phyloP scores from a whole-genome alignment of 768 basidiomycete genomes.

The Suillus discolor region DNA sequence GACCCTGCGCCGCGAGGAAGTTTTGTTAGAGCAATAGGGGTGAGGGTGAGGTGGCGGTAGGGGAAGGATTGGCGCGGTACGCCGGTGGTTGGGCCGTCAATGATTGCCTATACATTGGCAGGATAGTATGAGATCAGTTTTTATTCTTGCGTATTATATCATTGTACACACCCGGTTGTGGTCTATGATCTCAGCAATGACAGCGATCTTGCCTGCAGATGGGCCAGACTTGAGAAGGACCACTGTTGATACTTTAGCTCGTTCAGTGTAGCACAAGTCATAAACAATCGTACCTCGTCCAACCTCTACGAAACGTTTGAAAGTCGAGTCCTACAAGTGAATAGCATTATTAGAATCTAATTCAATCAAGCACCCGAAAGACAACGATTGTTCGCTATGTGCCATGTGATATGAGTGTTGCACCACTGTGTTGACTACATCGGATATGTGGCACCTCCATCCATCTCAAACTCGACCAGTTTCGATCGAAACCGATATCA shows the following conservation, averaged over 20 bases:
- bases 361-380: not conserved
- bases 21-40: slow-evolving; percentile 76
- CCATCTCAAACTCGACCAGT: not conserved
- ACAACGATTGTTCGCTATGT: not conserved
- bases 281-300: slow-evolving; percentile 72
- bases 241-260: slow-evolving; percentile 39
- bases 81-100: slow-evolving; percentile 90
- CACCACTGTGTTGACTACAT: not conserved
- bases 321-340: slow-evolving; percentile 69
- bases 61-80: slow-evolving; percentile 92
- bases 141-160: not conserved
- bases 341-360: not conserved
- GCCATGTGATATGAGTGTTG: not conserved
- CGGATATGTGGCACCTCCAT: not conserved
- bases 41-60: slow-evolving; percentile 92
- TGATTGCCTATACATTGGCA: slow-evolving; percentile 67
- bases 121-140: not conserved
- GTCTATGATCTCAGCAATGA: slow-evolving; percentile 97
- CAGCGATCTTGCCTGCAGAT: slow-evolving; percentile 84
- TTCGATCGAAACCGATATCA: not conserved
- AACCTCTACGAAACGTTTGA: slow-evolving; percentile 98
- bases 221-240: slow-evolving; percentile 94
- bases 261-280: not conserved
- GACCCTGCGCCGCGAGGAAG: slow-evolving; percentile 89
- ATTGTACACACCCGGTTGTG: slow-evolving; percentile 84